phyloP scores from a whole-genome alignment of 305 asterid genomes.

The Solanum hybrid region DNA sequence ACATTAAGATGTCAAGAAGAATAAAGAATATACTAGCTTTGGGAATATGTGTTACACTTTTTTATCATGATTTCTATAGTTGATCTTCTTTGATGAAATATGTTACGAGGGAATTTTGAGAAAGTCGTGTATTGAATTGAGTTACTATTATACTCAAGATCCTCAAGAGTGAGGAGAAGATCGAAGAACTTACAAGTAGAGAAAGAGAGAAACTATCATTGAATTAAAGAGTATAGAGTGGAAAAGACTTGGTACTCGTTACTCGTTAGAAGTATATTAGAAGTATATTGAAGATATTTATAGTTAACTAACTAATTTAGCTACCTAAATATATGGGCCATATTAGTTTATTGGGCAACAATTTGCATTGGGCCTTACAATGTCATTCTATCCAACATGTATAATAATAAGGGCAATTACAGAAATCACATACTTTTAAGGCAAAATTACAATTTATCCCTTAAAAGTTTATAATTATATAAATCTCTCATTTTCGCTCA shows the following conservation, averaged over 20 bases:
- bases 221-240: neutral
- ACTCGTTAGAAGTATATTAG: neutral
- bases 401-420: too few species aligned
- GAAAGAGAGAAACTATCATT: neutral
- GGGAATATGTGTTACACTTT: neutral
- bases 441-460: too few species aligned
- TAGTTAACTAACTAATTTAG: too few species aligned
- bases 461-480: too few species aligned
- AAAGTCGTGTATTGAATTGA: neutral
- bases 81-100: neutral
- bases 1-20: neutral
- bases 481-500: too few species aligned
- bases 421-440: too few species aligned
- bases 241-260: neutral
- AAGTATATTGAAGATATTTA: neutral
- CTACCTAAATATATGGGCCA: neutral
- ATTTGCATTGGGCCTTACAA: neutral
- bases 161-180: neutral
- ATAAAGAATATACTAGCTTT: neutral
- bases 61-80: neutral
- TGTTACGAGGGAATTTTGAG: neutral
- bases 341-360: neutral
- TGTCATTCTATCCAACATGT: neutral
- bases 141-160: neutral
- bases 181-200: neutral